A percentile compares a stretch with the other conserved stretches of the same genome.
phyloP scores from a whole-genome alignment of 805 yeast genomes.

The Teunomyces funiuensis region DNA sequence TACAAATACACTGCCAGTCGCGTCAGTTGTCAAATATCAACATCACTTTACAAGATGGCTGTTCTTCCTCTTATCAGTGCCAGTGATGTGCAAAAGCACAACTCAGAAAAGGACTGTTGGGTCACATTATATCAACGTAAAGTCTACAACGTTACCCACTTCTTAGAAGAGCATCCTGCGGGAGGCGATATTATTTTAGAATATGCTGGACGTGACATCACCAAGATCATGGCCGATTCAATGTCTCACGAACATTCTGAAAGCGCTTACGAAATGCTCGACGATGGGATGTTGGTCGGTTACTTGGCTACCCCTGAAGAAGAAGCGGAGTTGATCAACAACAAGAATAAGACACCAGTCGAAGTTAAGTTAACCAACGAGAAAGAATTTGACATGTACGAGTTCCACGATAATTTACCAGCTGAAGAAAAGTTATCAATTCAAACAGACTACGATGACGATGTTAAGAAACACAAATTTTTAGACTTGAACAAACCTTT shows the following conservation, averaged over 20 bases:
- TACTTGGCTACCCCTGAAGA: constrained; percentile 80
- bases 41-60: constrained; percentile 6
- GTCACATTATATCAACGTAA: constrained; percentile 78
- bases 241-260: constrained; percentile 78
- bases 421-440: constrained; percentile 69
- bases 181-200: constrained; percentile 59
- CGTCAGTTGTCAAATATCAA: background rate
- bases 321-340: constrained; percentile 65
- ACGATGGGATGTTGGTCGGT: constrained; percentile 77
- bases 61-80: constrained; percentile 61
- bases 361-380: constrained; percentile 47
- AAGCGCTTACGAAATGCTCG: constrained; percentile 80
- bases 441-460: constrained; percentile 74
- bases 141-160: constrained; percentile 78
- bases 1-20: constrained; percentile 1
- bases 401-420: constrained; percentile 63
- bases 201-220: constrained; percentile 61
- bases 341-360: constrained; percentile 56
- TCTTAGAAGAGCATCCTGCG: constrained; percentile 72
- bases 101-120: constrained; percentile 62
- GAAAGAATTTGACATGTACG: constrained; percentile 31
- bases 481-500: constrained; percentile 83
- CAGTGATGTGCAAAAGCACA: constrained; percentile 54
- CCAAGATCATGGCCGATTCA: constrained; percentile 74
- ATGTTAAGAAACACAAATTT: constrained; percentile 76